Conservation (phyloP, 768 basidiomycete genomes). For the Boletellus emodensis region DNA sequence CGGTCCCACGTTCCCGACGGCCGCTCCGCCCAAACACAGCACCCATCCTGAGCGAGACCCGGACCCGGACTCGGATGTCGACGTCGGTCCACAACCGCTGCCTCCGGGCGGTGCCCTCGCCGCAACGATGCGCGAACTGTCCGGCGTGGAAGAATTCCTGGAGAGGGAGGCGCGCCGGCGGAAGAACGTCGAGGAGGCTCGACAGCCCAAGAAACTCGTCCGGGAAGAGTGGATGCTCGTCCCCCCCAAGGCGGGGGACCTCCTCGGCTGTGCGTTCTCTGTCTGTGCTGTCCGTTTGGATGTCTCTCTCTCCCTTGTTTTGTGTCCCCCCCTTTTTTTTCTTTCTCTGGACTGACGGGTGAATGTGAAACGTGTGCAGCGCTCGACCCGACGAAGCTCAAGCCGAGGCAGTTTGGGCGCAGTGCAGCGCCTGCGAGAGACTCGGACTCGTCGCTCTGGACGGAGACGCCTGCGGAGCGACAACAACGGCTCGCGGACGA, state of each 20-base stretch:
- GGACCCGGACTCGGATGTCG: slow-evolving; percentile 67
- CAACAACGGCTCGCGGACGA: slow-evolving; percentile 93
- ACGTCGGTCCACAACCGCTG: slow-evolving; percentile 80
- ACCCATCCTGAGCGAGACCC: slow-evolving; percentile 16
- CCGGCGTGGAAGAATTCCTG: slow-evolving; percentile 78
- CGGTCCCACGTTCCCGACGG: slow-evolving; percentile 52
- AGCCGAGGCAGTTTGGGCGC: slow-evolving; percentile 75
- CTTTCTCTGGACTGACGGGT: not conserved
- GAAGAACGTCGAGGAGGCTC: slow-evolving; percentile 73
- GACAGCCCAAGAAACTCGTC: slow-evolving; percentile 70
- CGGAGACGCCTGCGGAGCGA: slow-evolving; percentile 91
- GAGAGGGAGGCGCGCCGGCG: slow-evolving; percentile 78
- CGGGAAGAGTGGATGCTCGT: slow-evolving; percentile 99
- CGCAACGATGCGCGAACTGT: slow-evolving; percentile 39
- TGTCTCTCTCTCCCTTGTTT: no score
- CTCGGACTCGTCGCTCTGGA: slow-evolving; percentile 78
- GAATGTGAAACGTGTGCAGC: slow-evolving; percentile 37
- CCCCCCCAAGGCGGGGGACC: slow-evolving; percentile 78
- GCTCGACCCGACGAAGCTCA: slow-evolving; percentile 83
- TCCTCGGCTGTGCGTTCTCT: slow-evolving; percentile 61
- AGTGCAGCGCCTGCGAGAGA: slow-evolving; percentile 39
- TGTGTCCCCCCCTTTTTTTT: no score
- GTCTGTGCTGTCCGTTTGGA: no score
- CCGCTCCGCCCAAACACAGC: slow-evolving; percentile 24
- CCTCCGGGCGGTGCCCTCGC: slow-evolving; percentile 35